Conservation (phyloP, 1,284 basidiomycete genomes). For the Phaffia rhodozyma region DNA sequence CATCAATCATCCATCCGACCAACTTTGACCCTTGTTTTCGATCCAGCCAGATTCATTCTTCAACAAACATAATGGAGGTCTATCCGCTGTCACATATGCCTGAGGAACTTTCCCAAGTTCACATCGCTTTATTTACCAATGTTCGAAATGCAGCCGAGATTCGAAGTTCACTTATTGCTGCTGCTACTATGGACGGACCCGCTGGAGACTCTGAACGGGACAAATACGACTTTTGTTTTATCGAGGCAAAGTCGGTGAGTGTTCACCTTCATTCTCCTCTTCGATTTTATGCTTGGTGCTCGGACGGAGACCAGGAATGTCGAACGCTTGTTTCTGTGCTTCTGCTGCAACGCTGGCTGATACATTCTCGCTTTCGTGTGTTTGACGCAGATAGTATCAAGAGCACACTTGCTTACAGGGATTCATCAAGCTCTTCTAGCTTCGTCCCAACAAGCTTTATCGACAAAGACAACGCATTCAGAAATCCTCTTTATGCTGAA, state of each 20-base stretch:
- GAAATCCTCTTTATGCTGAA: constrained; percentile 74
- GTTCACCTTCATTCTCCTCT: constrained; percentile 3
- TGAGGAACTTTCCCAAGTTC: constrained; percentile 34
- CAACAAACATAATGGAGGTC: constrained; percentile 33
- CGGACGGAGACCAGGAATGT: background rate
- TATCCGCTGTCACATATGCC: constrained; percentile 32
- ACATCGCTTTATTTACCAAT: constrained; percentile 54
- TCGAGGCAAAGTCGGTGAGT: constrained; percentile 55
- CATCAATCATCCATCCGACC: no score
- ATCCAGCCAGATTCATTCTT: background rate
- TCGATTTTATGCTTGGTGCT: background rate
- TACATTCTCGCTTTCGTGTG: background rate
- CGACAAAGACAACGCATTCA: constrained; percentile 69
- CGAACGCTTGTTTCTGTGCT: background rate
- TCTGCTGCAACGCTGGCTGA: background rate
- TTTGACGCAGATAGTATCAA: constrained; percentile 28
- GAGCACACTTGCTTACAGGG: constrained; percentile 60
- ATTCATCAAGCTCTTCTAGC: constrained; percentile 66
- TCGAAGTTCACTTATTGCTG: constrained; percentile 53
- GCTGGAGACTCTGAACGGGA: constrained; percentile 58
- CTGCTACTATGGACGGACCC: constrained; percentile 46
- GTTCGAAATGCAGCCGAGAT: constrained; percentile 54
- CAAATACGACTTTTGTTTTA: constrained; percentile 72
- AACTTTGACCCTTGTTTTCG: no score
- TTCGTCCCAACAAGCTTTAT: constrained; percentile 45